A percentile compares a stretch with the other conserved stretches of the same genome.
Evolutionary conservation across 2,329 filamentous ascomycete genomes (phyloP).

Genomic region (Aspergillus pseudotamarii): DNA sequence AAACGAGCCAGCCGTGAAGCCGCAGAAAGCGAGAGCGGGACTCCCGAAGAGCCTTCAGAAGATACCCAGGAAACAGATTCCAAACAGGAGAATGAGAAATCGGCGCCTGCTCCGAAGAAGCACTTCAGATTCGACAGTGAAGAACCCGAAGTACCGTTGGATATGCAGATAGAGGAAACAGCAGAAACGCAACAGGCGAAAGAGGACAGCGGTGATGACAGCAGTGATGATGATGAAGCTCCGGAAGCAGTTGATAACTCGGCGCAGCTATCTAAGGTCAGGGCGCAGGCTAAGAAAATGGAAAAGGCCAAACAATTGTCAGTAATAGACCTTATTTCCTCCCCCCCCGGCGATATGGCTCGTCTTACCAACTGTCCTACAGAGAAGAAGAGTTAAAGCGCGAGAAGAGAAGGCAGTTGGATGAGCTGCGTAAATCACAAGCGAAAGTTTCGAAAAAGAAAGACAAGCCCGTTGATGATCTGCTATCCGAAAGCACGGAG

Average conservation of each 20-base stretch:
- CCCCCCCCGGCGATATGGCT: not conserved
- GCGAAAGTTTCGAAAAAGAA: slow-evolving; percentile 37
- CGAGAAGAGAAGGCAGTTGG: slow-evolving; percentile 44
- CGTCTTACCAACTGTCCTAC: slow-evolving; percentile 23
- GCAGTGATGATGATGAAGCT: slow-evolving; percentile 40
- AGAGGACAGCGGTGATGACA: slow-evolving; percentile 33
- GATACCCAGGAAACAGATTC: not conserved
- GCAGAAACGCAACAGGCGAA: slow-evolving; percentile 26
- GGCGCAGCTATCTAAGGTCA: slow-evolving; percentile 41
- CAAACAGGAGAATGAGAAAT: slow-evolving; percentile 14
- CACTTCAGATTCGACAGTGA: slow-evolving; percentile 48
- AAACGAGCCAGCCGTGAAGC: slow-evolving; percentile 32
- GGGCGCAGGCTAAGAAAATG: slow-evolving; percentile 41
- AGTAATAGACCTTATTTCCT: slow-evolving; percentile 13
- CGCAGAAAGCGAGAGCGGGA: slow-evolving; percentile 18
- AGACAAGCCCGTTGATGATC: slow-evolving; percentile 34
- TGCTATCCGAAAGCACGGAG: slow-evolving; percentile 44
- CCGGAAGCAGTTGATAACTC: slow-evolving; percentile 47
- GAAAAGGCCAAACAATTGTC: slow-evolving; percentile 42
- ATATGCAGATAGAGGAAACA: slow-evolving; percentile 22
- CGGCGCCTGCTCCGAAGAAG: slow-evolving; percentile 21
- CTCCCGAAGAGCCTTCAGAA: not conserved
- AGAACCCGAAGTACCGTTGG: slow-evolving; percentile 34
- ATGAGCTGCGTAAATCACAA: slow-evolving; percentile 43
- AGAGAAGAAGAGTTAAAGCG: slow-evolving; percentile 43